Evolutionary conservation across 768 basidiomycete species (phyloP).

Genomic region (Phaeotremella fagi): DNA sequence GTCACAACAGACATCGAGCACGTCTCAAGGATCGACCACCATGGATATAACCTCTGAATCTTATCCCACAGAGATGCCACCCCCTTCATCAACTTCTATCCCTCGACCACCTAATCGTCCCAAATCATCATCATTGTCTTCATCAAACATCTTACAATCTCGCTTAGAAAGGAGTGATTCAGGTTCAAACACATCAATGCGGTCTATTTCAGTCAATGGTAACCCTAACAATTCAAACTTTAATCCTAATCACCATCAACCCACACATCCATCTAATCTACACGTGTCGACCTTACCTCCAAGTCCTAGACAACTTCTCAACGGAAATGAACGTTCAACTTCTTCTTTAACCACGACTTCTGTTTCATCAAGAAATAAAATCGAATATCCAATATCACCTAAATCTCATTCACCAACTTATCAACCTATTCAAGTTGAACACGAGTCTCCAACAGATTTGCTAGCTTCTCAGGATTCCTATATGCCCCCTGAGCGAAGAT

Average conservation of each 20-base stretch:
- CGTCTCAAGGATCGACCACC: slow-evolving; percentile 4
- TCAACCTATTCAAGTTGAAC: not conserved
- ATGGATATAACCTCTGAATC: not conserved
- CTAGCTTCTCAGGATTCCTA: no score
- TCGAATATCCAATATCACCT: not conserved
- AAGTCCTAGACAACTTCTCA: not conserved
- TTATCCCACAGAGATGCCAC: no score
- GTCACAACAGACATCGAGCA: not conserved
- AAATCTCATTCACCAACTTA: not conserved
- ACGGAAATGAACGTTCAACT: not conserved
- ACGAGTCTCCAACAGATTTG: no score
- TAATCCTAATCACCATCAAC: not conserved
- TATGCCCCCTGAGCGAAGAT: not conserved
- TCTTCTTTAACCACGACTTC: not conserved
- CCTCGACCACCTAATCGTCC: not conserved
- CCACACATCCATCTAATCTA: not conserved
- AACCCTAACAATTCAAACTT: not conserved
- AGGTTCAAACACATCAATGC: slow-evolving; percentile 12
- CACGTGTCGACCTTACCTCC: not conserved
- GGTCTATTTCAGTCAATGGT: slow-evolving; percentile 1
- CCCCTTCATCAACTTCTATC: no score
- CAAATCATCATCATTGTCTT: not conserved
- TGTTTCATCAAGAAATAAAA: not conserved
- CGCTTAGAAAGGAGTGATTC: slow-evolving; percentile 14
- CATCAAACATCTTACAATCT: not conserved